Evolutionary conservation across 176 grass and related monocot species (phyloP).

Genomic region (Guadua angustifolia): DNA sequence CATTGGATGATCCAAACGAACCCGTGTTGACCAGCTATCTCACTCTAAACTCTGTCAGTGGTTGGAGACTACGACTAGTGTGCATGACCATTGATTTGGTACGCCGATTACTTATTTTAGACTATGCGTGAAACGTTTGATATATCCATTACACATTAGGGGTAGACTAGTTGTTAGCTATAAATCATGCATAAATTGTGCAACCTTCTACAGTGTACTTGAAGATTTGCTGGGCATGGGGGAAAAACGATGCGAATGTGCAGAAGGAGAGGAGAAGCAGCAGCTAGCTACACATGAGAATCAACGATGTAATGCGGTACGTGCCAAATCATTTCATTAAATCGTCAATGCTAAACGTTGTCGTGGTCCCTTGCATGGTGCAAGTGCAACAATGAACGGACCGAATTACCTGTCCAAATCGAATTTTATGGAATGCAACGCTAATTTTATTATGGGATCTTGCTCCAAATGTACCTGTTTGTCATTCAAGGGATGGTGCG

Average conservation of each 20-base stretch:
- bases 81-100: no score
- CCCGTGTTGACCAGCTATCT: no score
- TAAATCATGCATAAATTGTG: neutral
- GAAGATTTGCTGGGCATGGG: neutral
- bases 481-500: neutral
- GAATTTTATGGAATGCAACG: neutral
- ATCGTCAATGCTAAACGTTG: neutral
- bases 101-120: neutral
- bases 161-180: neutral
- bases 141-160: neutral
- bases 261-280: neutral
- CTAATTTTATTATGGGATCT: neutral
- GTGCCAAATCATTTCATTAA: neutral
- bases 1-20: no score
- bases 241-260: neutral
- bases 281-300: constrained; percentile 8
- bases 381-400: neutral
- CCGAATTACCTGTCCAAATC: neutral
- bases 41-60: no score
- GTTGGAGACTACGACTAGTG: no score
- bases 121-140: neutral
- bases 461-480: neutral
- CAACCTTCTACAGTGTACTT: neutral
- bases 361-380: neutral
- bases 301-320: neutral